phyloP scores from a whole-genome alignment of 2,329 filamentous ascomycete species.

The Aspergillus terreus region DNA sequence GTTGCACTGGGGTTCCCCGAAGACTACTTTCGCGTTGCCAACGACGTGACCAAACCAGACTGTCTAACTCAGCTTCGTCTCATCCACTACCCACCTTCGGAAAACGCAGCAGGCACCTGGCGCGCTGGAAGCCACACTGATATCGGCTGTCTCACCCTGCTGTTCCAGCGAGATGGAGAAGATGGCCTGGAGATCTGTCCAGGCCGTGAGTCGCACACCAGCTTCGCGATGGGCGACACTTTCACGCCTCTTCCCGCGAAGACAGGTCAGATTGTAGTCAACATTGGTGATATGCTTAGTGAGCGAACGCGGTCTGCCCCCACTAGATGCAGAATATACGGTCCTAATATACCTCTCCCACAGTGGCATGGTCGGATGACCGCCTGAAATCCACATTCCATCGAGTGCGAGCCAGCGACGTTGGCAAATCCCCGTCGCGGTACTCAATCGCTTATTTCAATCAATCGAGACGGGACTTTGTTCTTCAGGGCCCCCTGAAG shows the following conservation, averaged over 20 bases:
- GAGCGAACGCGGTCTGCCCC: background rate
- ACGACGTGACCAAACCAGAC: conserved; percentile 3
- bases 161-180: conserved; percentile 8
- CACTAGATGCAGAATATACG: background rate
- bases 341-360: background rate
- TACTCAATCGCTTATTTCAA: conserved; percentile 10
- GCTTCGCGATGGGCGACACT: conserved; percentile 6
- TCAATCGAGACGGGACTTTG: background rate
- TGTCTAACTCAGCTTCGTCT: conserved; percentile 6
- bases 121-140: conserved; percentile 7
- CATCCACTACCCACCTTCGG: conserved; percentile 3
- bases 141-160: conserved; percentile 7
- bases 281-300: conserved; percentile 17
- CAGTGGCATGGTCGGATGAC: conserved; percentile 9
- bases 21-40: conserved; percentile 2
- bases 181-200: conserved; percentile 7
- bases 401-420: conserved; percentile 4
- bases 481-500: conserved; percentile 5
- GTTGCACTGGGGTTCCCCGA: conserved; percentile 2
- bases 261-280: conserved; percentile 14
- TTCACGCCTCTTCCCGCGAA: conserved; percentile 13
- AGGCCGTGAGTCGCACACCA: conserved; percentile 3
- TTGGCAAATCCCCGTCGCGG: conserved; percentile 1
- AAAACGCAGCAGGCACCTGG: conserved; percentile 5
- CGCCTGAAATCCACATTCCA: conserved; percentile 8